A percentile compares a stretch with the other conserved stretches of the same genome.
Conservation (phyloP, 2,329 filamentous ascomycete species). For the Tolypocladium ovalisporum region DNA sequence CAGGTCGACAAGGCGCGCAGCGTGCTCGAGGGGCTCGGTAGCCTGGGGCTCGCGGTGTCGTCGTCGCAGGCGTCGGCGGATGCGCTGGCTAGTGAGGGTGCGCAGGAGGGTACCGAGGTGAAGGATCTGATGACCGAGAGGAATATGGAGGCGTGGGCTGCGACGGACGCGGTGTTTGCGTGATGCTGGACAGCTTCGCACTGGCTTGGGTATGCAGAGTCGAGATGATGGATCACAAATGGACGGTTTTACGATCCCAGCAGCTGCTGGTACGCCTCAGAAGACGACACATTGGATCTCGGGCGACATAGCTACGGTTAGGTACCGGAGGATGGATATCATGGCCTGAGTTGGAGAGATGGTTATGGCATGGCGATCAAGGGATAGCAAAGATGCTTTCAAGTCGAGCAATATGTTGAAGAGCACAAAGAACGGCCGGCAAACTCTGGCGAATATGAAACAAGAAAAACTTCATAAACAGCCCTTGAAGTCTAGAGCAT, state of each 20-base stretch:
- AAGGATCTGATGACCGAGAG: slow-evolving; percentile 10
- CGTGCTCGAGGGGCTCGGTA: slow-evolving; percentile 58
- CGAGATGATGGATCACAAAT: not conserved
- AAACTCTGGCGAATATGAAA: not conserved
- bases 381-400: not conserved
- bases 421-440: not conserved
- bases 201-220: not conserved
- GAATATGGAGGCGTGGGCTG: slow-evolving; percentile 29
- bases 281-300: not conserved
- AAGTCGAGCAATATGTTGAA: not conserved
- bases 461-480: not conserved
- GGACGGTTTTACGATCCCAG: not conserved
- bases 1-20: slow-evolving; percentile 63
- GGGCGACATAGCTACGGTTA: not conserved
- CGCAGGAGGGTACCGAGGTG: slow-evolving; percentile 5
- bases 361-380: not conserved
- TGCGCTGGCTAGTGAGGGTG: slow-evolving; percentile 2
- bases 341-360: not conserved
- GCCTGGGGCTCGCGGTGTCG: slow-evolving; percentile 25
- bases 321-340: not conserved
- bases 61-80: slow-evolving; percentile 5
- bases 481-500: not conserved
- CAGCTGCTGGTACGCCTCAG: not conserved
- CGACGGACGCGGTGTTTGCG: slow-evolving; percentile 28
- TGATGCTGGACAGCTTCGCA: slow-evolving; percentile 7